phyloP scores from a whole-genome alignment of 371 early-diverging fungal genomes.

The Mortierella sp. region DNA sequence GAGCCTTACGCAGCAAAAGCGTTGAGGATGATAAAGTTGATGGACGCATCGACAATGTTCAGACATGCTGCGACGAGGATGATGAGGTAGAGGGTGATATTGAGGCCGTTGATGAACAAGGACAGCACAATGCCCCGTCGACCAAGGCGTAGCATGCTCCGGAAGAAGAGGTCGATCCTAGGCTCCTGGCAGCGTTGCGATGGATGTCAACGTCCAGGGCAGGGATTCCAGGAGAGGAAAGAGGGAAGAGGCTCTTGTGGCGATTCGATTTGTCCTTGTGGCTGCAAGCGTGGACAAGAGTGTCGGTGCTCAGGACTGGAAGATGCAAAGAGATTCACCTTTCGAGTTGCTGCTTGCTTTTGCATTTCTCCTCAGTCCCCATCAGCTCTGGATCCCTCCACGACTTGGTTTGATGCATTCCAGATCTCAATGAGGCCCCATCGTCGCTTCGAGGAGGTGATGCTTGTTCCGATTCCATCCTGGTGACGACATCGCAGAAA shows the following conservation, averaged over 20 bases:
- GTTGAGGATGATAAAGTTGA: slow-evolving; percentile 52
- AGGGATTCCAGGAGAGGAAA: too few species aligned
- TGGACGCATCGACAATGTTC: slow-evolving; percentile 47
- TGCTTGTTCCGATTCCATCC: slow-evolving; percentile 1
- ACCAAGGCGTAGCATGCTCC: slow-evolving; percentile 38
- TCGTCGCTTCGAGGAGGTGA: background rate
- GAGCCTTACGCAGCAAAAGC: slow-evolving; percentile 47
- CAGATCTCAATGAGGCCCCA: slow-evolving; percentile 31
- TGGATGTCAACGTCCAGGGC: too few species aligned
- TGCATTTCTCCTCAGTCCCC: background rate
- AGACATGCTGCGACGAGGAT: slow-evolving; percentile 45
- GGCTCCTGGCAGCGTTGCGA: too few species aligned
- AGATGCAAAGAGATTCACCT: slow-evolving; percentile 5
- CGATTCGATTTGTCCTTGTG: too few species aligned
- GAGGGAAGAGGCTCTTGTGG: too few species aligned
- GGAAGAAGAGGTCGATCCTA: background rate
- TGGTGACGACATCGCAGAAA: background rate
- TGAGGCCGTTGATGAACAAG: slow-evolving; percentile 47
- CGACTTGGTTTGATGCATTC: slow-evolving; percentile 6
- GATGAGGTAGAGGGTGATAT: slow-evolving; percentile 39
- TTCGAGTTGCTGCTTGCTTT: background rate
- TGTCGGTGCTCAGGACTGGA: too few species aligned
- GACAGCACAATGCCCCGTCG: slow-evolving; percentile 45
- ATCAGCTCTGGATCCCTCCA: background rate
- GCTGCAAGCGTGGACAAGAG: too few species aligned